Base-by-base conservation (phyloP, 2,329 filamentous ascomycete genomes). In the Fusarium fracticaudum region DNA sequence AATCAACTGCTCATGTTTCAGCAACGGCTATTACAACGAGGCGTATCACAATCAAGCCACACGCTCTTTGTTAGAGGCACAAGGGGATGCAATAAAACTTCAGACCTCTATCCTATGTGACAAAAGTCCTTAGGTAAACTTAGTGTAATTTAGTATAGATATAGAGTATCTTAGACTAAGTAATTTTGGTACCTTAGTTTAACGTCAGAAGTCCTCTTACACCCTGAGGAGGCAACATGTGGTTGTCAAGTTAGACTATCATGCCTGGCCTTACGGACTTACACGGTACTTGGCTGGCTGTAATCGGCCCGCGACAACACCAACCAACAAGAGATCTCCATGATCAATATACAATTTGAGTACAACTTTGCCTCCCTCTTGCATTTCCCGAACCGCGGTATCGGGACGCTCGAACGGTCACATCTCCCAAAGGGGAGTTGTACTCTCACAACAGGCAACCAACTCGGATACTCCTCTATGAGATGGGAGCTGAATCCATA, bases 351-450 rank as follows among this genome's bases (percentile, higher is more conserved):
- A 45, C 64, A 60, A 48, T 29, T 71, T 24, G 69, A 64, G 64
- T 22, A 44, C 31, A 35, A 22, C 40, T 60, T 47, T 75, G 72
- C 72, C 50, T 63, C 60, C 58, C 35, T 53, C 58, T 50, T 75
- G 72, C 68, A 66, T 57, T 45, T 59, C 58, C 72, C 64, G 72
- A 75, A 43, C 72, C 72, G 59, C 58, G 69, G 72, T 54, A 66
- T 72, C 64, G 72, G 72, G 72, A 60, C 58, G 53, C 24, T 68
- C 33, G 57, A 71, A 68, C 64, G 64, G 60, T 35, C 48, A 47
- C 44, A 66, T 60, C 61, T 48, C 67, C 71, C 24, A 68, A 74
- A 72, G 22, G 31, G 44, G 61, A 64, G 37, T 35, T 43, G 26
- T 50, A 45, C 41, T 29, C 60, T 44, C 50, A 37, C 47, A 60